Evolutionary conservation across 305 asterid genomes (phyloP), one percentile per base, ranked within the genome.

Genomic region (Solanum hybrid): DNA sequence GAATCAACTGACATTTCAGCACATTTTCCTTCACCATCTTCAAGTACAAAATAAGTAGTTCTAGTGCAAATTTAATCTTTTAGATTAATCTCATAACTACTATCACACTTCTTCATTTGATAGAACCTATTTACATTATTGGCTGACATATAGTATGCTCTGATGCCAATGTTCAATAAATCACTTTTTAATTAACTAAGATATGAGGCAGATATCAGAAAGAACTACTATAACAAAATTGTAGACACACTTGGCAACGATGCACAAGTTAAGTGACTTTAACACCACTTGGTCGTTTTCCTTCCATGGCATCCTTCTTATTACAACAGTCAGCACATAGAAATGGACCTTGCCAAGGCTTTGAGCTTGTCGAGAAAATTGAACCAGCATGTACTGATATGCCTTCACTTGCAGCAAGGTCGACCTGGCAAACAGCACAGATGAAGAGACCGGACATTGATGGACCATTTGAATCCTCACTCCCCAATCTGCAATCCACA

Each of bases 251-350:
- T 84, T 51, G 22, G 12, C 41, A 17, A 31, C 14, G 39, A 75
- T 45, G 83, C n/a, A 27, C 73, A 24, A 70, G 91, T 87, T 92
- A 95, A 11, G 90, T 91, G 87, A 95, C 97, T 93, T 90, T 95
- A 77, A 95, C 95, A 45, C 99, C 98, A 89, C 98, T 97, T 13
- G 97, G 99, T 27, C 98, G 92, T 92, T 95, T 96, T 36, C 99
- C 99, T 94, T 97, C 99, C 99, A 97, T 95, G 89, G 99, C 99
- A 14, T 97, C 98, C 91, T 95, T 95, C 95, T 97, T 97, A 76
- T 93, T 90, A 17, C 94, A 95, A 51, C 99, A 96, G 61, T 93
- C 98, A 2, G 90, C 94, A 84, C 99, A 97, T 0, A 97, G 96
- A 89, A 97, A 97, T 51, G 99, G 99, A 12, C 98, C 98, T 93